Conservation (phyloP, 2,329 filamentous ascomycete species). For the Sporothrix dimorphospora region DNA sequence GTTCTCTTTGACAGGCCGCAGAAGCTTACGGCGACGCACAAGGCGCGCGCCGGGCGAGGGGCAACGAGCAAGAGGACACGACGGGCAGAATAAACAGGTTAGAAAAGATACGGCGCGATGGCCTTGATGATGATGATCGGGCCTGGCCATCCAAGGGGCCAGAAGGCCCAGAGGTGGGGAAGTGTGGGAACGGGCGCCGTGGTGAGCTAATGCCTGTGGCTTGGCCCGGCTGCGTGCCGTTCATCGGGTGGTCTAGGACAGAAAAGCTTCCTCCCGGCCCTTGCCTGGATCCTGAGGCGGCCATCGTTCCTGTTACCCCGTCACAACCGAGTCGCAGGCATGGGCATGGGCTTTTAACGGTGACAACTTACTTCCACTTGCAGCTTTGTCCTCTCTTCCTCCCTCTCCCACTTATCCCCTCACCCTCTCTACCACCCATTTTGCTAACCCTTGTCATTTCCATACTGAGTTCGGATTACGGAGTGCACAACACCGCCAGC, state of each 20-base stretch:
- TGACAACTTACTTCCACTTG: not conserved
- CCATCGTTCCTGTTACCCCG: not conserved
- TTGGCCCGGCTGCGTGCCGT: slow-evolving; percentile 30
- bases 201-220: slow-evolving; percentile 12
- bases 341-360: not conserved
- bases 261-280: slow-evolving; percentile 27
- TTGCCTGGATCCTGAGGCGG: slow-evolving; percentile 26
- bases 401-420: not conserved
- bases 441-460: not conserved
- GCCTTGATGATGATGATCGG: not conserved
- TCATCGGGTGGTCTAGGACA: slow-evolving; percentile 24
- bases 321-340: not conserved
- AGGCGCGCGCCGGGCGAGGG: not conserved
- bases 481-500: not conserved
- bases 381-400: not conserved
- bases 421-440: not conserved
- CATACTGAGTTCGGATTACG: not conserved
- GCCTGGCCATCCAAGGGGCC: not conserved
- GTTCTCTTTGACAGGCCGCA: not conserved
- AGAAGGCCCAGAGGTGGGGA: slow-evolving; percentile 20
- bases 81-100: not conserved
- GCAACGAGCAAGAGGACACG: not conserved
- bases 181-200: slow-evolving; percentile 26
- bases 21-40: not conserved
- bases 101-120: not conserved